These are phyloP conservation scores for Tinospora cordifolia DNA, from an alignment of 164 flowering plant species.

Conservation along the genomic window DNA sequence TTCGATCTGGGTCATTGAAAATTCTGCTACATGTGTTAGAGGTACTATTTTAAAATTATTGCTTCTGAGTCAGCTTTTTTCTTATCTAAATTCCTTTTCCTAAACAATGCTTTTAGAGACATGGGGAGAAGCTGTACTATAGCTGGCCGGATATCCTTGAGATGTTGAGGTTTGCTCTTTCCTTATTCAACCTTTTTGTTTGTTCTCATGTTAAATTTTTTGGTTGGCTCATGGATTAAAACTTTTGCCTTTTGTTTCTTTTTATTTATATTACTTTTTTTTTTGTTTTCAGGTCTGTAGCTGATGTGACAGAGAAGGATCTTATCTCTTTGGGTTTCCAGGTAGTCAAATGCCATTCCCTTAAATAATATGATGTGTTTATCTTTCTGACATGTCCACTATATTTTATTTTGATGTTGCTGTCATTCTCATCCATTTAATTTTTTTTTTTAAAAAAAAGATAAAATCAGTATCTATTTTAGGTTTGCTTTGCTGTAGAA, in stretches of 20 bases:
- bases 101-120: constrained; percentile 45
- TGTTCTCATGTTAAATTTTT: background rate
- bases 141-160: constrained; percentile 94
- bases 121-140: constrained; percentile 78
- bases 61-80: background rate
- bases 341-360: constrained; percentile 30
- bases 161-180: constrained; percentile 61
- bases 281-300: constrained; percentile 62
- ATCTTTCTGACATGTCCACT: too few relatives aligned
- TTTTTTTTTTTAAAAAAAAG: too few relatives aligned
- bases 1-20: constrained; percentile 73
- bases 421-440: background rate
- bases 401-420: background rate
- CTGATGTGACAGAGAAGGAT: constrained; percentile 81
- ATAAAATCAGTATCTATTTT: too few relatives aligned
- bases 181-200: background rate
- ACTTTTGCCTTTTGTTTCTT: background rate
- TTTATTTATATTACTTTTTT: background rate
- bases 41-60: constrained; percentile 34
- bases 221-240: background rate
- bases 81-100: constrained; percentile 7
- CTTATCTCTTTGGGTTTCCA: constrained; percentile 88
- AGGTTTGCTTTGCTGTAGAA: too few relatives aligned
- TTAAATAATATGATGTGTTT: background rate
- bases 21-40: constrained; percentile 94